Base-by-base conservation (phyloP, 78 protist genomes). In the Dictyostelium purpureum region DNA sequence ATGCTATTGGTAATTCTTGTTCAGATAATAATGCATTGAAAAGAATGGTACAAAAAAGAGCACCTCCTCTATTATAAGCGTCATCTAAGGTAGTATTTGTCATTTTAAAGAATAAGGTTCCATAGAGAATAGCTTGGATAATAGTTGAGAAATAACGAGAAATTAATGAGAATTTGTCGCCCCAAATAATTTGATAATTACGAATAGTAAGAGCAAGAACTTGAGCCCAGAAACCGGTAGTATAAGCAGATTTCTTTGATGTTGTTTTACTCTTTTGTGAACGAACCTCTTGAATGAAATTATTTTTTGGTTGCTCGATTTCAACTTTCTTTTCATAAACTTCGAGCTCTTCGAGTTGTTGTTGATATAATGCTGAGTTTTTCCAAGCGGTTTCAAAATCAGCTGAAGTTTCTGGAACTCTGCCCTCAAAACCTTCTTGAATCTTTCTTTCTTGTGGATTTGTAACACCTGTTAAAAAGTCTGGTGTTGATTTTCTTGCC, bases 361-460 rank as follows among this genome's bases (percentile, higher is more conserved):
- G 75, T 54, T 63, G 51, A 52, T 37, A 87, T 6, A 51, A 56
- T 6, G 6, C 21, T 0, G 93, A 87, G 4, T 51, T 21, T 66
- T 45, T 59, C 93, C 93, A 87, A 6, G 59, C 76, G 21, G 21
- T 28, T 70, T 87, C 93, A 37, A 87, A 75, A 19, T 87, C 93
- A 0, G 43, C 81, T 21, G 85, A 75, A 45, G 93, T 87, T 28
- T 76, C 77, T n/a, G 93, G 93, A 3, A 56, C 82, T 16, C 49
- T 21, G 38, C 77, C 73, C 38, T 75, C 83, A n/a, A 74, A 87
- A 18, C 82, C 93, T n/a, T 37, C 52, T 31, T 57, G 33, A 37
- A 87, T 57, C 3, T 49, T 74, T 28, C 93, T n/a, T 66, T 87
- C 93, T 28, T 87, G 93, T 43, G 82, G 82, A 38, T 87, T 87